Conservation (phyloP, 306 rosid genomes). For the Quercus rubra region DNA sequence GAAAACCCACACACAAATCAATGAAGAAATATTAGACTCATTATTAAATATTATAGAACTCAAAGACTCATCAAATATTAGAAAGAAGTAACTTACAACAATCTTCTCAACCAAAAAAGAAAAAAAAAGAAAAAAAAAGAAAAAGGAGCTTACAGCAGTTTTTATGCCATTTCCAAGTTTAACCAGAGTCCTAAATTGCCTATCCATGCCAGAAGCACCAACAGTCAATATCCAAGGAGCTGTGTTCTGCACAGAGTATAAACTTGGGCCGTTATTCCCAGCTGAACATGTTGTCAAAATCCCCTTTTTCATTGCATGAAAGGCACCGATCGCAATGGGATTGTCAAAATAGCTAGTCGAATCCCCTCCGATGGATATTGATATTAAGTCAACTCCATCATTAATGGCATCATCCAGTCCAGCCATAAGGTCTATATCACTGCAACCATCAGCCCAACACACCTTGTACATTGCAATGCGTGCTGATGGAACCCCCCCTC, state of each 20-base stretch:
- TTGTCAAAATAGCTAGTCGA: not conserved
- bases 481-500: slow-evolving; percentile 23
- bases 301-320: slow-evolving; percentile 62
- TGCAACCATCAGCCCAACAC: slow-evolving; percentile 66
- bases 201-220: too few species aligned
- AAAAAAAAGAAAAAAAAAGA: too few species aligned
- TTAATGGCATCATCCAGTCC: slow-evolving; percentile 76
- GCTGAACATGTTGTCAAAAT: slow-evolving; percentile 63
- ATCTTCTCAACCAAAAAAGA: not conserved
- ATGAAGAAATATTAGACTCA: too few species aligned
- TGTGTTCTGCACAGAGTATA: slow-evolving; percentile 43
- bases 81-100: slow-evolving; percentile 28
- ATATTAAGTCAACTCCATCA: slow-evolving; percentile 70
- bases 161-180: too few species aligned
- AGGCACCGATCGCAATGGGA: slow-evolving; percentile 12
- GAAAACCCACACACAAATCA: too few species aligned
- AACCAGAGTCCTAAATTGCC: too few species aligned
- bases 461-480: slow-evolving; percentile 17
- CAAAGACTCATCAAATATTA: too few species aligned
- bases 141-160: slow-evolving; percentile 27
- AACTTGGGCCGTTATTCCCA: slow-evolving; percentile 53
- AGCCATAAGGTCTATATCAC: slow-evolving; percentile 64
- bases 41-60: too few species aligned
- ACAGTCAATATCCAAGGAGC: slow-evolving; percentile 77
- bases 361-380: slow-evolving; percentile 56